Conservation (phyloP, 257 asterid genomes). For the Capsicum chinense region DNA sequence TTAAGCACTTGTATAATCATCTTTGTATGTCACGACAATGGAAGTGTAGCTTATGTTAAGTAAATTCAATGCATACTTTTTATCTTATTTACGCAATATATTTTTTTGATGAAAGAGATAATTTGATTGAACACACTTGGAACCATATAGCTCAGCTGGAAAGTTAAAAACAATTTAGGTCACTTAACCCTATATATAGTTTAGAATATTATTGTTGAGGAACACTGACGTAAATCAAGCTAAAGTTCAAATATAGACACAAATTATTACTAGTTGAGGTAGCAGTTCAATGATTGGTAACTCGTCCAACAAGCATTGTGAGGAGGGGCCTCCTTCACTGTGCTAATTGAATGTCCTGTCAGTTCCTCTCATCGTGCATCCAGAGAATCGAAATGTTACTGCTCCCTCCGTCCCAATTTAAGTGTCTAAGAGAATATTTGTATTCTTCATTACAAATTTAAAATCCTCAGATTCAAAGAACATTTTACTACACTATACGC, state of each 20-base stretch:
- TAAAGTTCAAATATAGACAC: background rate
- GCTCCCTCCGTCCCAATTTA: no score
- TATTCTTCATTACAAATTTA: background rate
- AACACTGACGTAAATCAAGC: background rate
- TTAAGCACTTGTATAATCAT: no score
- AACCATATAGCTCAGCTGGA: no score
- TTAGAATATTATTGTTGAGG: background rate
- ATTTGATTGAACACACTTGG: no score
- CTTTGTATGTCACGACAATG: no score
- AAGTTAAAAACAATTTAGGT: no score
- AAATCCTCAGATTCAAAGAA: background rate
- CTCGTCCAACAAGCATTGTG: background rate
- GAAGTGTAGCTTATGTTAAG: no score
- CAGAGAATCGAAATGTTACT: background rate
- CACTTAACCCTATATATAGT: no score
- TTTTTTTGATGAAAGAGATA: no score
- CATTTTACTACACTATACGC: background rate
- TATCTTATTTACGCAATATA: no score
- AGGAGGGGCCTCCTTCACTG: background rate
- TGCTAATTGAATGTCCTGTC: background rate
- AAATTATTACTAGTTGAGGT: background rate
- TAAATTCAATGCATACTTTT: no score
- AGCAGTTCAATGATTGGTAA: constrained; percentile 25
- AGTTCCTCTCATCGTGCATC: background rate
- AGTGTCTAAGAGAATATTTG: no score